A percentile compares a stretch with the other conserved stretches of the same genome.
Evolutionary conservation across 176 grass and related monocot species (phyloP).

Genomic region (Miscanthus lutarioriparius): DNA sequence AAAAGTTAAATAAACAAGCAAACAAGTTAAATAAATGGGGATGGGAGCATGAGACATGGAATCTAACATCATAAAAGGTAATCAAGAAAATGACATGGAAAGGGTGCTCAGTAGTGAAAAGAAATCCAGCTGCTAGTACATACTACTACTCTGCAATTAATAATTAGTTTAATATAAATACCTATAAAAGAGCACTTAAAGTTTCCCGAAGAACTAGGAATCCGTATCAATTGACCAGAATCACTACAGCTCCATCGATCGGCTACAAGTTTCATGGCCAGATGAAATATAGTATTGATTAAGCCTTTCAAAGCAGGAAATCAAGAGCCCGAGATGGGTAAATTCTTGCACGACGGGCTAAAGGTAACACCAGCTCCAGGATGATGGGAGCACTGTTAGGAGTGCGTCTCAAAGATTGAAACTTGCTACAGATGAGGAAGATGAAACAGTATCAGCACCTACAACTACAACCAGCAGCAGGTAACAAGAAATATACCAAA

Average conservation of each 20-base stretch:
- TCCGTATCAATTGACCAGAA: background rate
- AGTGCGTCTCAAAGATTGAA: background rate
- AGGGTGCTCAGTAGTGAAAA: background rate
- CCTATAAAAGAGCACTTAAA: background rate
- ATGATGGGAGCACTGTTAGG: background rate
- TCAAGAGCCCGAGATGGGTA: background rate
- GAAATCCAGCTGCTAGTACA: background rate
- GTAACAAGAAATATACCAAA: background rate
- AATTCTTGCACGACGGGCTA: background rate
- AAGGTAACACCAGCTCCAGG: conserved; percentile 19
- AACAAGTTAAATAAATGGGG: conserved; percentile 18
- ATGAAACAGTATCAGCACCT: background rate
- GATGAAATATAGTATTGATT: background rate
- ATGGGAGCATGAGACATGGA: conserved; percentile 13
- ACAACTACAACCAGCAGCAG: no score
- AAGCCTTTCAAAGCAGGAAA: background rate
- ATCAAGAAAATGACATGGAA: conserved; percentile 22
- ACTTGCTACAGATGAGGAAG: background rate
- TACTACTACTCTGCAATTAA: background rate
- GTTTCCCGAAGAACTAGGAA: background rate
- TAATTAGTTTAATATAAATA: background rate
- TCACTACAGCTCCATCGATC: background rate
- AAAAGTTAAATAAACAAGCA: conserved; percentile 40
- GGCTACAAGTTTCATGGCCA: conserved; percentile 1
- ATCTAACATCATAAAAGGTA: conserved; percentile 20